A percentile compares a stretch with the other conserved stretches of the same genome.
These are phyloP conservation scores for Gremmenia infestans DNA, from an alignment of 2,329 filamentous ascomycete genomes.

Conservation along the genomic window DNA sequence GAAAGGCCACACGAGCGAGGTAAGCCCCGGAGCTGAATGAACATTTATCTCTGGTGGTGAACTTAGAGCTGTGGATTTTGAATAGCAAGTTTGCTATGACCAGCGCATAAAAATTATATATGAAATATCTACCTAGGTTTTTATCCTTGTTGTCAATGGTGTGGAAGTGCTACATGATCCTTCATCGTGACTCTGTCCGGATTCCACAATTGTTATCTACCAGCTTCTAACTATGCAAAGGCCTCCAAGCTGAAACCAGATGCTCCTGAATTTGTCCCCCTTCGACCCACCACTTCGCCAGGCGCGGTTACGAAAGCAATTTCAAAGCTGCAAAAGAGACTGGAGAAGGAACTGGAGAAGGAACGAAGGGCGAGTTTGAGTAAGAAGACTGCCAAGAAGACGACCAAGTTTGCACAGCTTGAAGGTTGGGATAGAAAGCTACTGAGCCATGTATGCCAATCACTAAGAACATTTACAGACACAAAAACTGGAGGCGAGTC, in stretches of 20 bases:
- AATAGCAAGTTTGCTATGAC: constrained; percentile 15
- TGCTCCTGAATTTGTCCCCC: constrained; percentile 37
- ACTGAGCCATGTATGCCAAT: background rate
- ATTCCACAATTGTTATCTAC: background rate
- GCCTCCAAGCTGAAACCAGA: constrained; percentile 34
- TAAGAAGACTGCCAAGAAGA: constrained; percentile 20
- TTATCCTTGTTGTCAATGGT: background rate
- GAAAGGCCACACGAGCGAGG: constrained; percentile 21
- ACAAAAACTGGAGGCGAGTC: constrained; percentile 7
- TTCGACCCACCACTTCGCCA: constrained; percentile 2
- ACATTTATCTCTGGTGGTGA: background rate
- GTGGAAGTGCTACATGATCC: constrained; percentile 1
- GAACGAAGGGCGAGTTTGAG: constrained; percentile 20
- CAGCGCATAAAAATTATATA: background rate
- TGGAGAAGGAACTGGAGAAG: constrained; percentile 20
- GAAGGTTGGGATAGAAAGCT: background rate
- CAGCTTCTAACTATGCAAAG: constrained; percentile 14
- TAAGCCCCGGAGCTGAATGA: constrained; percentile 20
- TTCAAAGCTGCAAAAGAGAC: constrained; percentile 18
- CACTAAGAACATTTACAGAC: constrained; percentile 5
- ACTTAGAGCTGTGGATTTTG: background rate
- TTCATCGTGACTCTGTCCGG: background rate
- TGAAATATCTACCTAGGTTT: background rate
- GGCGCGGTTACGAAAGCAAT: constrained; percentile 14
- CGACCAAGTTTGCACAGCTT: constrained; percentile 1